Base-by-base conservation (phyloP, 495 filamentous ascomycete species). In the Xanthoparmelia taractica region DNA sequence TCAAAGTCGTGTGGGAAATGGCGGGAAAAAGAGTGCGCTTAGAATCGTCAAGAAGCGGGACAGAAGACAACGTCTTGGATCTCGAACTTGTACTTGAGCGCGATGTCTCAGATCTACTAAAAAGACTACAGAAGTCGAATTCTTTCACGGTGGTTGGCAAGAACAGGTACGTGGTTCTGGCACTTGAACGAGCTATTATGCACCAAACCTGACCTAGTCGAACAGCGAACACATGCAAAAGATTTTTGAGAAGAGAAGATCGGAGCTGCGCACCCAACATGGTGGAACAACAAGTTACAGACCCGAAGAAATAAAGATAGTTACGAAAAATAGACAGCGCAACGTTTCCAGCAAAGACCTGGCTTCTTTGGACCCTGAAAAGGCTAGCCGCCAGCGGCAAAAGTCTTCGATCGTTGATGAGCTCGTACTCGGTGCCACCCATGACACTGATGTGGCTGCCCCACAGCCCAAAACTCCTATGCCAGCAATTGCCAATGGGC, bases 161-260 rank as follows among this genome's bases (percentile, higher is more conserved):
- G 29, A 20, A 7, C 20, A 54, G 50, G 50, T 54, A n/a, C 20
- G 50, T 52, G 13, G 2, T 54, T 54, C 29, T 1, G 15, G 17
- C 17, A 20, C 50, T 54, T 54, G 50, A 54, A 25, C 48, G 29
- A 34, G 29, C 7, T 54, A 15, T 54, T 11, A 50, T 54, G 15
- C 29, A 54, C 29, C 29, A 11, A 12, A 54, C 31, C 50, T 54
- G 7, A 54, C n/a, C n/a, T n/a, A n/a, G n/a, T n/a, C n/a, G 25
- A 33, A 25, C 37, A 79, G 76, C 23, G 65, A 71, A 20, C 70
- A 66, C 61, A 73, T 82, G 73, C 68, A 78, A 31, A 73, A 68
- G 17, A 66, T 68, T 15, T 80, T 82, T 57, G 60, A 63, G 37
- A 71, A 57, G 17, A 55, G 67, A 37, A 45, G 64, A 4, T 41